phyloP scores from a whole-genome alignment of 257 asterid genomes.

The Solanum paucissectum region DNA sequence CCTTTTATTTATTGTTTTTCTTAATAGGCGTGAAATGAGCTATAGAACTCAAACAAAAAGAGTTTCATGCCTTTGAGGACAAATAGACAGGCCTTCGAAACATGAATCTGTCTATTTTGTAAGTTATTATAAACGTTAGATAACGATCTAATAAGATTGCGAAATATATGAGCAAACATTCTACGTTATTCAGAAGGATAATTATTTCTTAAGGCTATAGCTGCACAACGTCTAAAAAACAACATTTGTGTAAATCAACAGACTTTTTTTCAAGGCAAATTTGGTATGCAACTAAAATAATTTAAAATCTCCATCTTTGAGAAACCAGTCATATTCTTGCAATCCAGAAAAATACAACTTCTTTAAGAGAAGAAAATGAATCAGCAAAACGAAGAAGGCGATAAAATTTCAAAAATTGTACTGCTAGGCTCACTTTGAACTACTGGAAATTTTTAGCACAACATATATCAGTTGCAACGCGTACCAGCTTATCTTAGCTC shows the following conservation, averaged over 20 bases:
- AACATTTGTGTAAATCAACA: background rate
- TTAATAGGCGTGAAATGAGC: background rate
- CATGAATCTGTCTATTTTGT: no score
- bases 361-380: background rate
- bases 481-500: background rate
- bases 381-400: background rate
- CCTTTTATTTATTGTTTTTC: background rate
- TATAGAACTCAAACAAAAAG: no score
- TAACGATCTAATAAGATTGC: no score
- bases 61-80: no score
- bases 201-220: background rate
- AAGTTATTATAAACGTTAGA: background rate
- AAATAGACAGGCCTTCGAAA: background rate
- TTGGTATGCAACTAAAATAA: background rate
- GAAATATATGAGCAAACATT: no score
- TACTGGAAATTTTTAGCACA: background rate
- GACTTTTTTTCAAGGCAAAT: background rate
- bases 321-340: background rate
- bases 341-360: background rate
- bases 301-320: background rate
- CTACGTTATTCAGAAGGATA: background rate
- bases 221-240: background rate
- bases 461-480: background rate
- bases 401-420: background rate
- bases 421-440: background rate